Base-by-base conservation (phyloP, 2,329 filamentous ascomycete species). In the Trichoderma sp. region DNA sequence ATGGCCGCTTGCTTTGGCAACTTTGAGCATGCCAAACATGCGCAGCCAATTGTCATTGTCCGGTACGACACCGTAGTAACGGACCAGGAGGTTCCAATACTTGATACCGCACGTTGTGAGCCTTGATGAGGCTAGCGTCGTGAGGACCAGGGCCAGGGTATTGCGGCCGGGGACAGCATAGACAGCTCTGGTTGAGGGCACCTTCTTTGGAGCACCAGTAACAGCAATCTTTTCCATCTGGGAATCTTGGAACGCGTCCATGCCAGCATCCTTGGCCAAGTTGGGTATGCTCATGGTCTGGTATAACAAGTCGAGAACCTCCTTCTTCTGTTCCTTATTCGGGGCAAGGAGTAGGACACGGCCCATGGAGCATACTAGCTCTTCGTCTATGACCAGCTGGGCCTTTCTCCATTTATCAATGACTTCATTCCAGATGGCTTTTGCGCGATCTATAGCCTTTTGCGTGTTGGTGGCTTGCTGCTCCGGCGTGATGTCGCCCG, bases 281-380 rank as follows among this genome's bases (percentile, higher is more conserved):
- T 89, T 88, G 39, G 91, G 89, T 56, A 97, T 87, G 61, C 89
- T 87, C 89, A 95, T 95, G 1, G 94, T 93, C 81, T 97, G 91
- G 75, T 94, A 87, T n/a, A 97, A 82, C 24, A 98, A 84, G 51
- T 88, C 88, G 26, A 97, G 86, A 2, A 97, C 84, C 76, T 93
- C 89, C 73, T 92, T 89, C 80, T 87, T 90, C 75, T 96, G 91
- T 64, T 85, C 81, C 14, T 73, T 75, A 21, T 87, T 84, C 12
- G 86, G 83, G 18, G 92, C 90, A 64, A 91, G 83, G 26, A 94
- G 82, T n/a, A 98, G 84, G 3, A 97, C 76, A 43, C 91, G 87
- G 6, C 91, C 94, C 93, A 98, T 97, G 34, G 92, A 86, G 77
- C 89, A 91, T 4, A 97, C 91, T 24, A 98, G 84, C 70, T 88